Percentiles rank a stretch among this genome's conserved stretches.
Conservation (phyloP, 140 eudicot genomes). For the Flaveria floridana region DNA sequence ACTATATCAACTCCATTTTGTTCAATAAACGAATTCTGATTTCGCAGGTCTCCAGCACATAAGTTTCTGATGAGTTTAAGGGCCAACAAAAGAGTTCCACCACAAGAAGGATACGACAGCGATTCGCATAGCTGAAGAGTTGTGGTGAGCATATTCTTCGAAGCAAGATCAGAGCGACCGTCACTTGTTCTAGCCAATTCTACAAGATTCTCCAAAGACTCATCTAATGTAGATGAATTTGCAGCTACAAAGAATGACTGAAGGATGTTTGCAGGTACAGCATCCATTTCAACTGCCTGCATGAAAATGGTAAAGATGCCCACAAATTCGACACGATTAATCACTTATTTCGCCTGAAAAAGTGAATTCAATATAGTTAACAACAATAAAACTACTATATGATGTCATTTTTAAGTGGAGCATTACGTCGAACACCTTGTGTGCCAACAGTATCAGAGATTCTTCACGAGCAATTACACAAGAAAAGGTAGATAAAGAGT, state of each 20-base stretch:
- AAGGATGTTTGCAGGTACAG: conserved; percentile 42
- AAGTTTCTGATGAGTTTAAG: conserved; percentile 74
- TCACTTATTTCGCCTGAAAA: conserved; percentile 19
- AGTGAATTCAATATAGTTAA: background rate
- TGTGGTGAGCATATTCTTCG: conserved; percentile 39
- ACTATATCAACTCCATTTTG: conserved; percentile 57
- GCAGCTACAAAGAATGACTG: conserved; percentile 44
- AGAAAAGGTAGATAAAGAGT: background rate
- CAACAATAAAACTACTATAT: background rate
- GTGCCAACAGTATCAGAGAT: background rate
- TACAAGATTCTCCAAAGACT: conserved; percentile 46
- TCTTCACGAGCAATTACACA: background rate
- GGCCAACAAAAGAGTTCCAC: conserved; percentile 43
- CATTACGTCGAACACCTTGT: conserved; percentile 23
- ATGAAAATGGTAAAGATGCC: no score
- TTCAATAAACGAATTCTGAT: conserved; percentile 54
- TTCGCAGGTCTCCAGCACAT: conserved; percentile 66
- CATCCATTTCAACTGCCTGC: conserved; percentile 39
- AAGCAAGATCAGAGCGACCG: conserved; percentile 75
- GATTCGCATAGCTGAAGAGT: conserved; percentile 53
- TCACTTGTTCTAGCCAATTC: conserved; percentile 46
- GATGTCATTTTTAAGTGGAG: background rate
- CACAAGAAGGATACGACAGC: conserved; percentile 31
- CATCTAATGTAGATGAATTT: conserved; percentile 40
- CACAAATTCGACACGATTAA: background rate